Evolutionary conservation across 1,284 basidiomycete species (phyloP), one percentile per base, ranked within the genome.

Genomic region (Inonotus obliquus): DNA sequence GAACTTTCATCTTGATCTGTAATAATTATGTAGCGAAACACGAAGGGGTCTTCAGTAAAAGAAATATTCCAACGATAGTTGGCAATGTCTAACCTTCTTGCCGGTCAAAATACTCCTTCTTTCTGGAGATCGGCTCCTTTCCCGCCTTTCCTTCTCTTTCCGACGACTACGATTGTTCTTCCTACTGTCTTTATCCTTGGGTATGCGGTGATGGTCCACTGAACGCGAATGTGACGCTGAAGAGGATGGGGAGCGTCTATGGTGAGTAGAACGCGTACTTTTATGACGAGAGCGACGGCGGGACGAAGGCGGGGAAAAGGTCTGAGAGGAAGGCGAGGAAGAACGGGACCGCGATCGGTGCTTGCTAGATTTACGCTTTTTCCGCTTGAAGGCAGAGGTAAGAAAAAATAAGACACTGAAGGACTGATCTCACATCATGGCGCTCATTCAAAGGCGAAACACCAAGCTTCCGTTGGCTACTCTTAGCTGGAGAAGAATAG

Each of bases 1-100:
- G 82, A 2, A 84, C 79, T 67, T 83, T 84, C 47, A 85, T 68
- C 68, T 84, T 85, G 62, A 84, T 84, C 82, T 84, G 53, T n/a
- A 10, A 55, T 6, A 29, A 44, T 32, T 4, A 32, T 48, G 35
- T 29, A 38, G 11, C 17, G 29, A 25, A 48, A 29, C n/a, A 11
- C 1, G 13, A 9, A 57, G 25, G n/a, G n/a, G 21, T 13, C 25
- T 48, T 27, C 27, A 11, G 27, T 17, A 19, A 32, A 35, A 17
- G 51, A n/a, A n/a, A n/a, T n/a, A n/a, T 3, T 32, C 9, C n/a
- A 25, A 49, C 3, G 38, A 29, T 25, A 21, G 32, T 32, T 9
- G n/a, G 17, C 17, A n/a, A 14, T n/a, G n/a, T 63, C 64, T 6
- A 32, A 81, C 82, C 77, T 80, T 84, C 68, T 83, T 83, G 0